Percentiles rank a stretch among this genome's conserved stretches.
These are phyloP conservation scores for Candida ortonii DNA, from an alignment of 805 yeast genomes.

Conservation along the genomic window DNA sequence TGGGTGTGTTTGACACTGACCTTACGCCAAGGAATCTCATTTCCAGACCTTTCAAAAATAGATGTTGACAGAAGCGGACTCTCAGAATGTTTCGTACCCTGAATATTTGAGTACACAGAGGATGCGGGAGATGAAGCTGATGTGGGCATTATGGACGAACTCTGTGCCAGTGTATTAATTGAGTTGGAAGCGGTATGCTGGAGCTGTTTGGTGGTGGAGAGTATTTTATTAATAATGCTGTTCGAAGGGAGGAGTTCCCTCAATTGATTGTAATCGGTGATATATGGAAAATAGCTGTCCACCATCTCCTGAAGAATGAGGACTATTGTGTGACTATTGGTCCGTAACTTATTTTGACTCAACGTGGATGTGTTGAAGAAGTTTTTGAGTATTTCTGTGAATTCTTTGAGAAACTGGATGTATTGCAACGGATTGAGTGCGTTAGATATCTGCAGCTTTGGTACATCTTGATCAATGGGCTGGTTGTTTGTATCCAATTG, in stretches of 20 bases:
- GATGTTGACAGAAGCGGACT: slow-evolving; percentile 12
- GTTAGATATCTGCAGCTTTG: slow-evolving; percentile 11
- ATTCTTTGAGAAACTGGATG: slow-evolving; percentile 38
- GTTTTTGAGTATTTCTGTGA: slow-evolving; percentile 38
- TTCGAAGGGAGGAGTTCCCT: slow-evolving; percentile 68
- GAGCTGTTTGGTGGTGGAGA: slow-evolving; percentile 39
- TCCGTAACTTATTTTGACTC: slow-evolving; percentile 54
- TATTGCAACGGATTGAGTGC: slow-evolving; percentile 44
- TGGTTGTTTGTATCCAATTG: slow-evolving; percentile 4
- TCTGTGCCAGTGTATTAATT: slow-evolving; percentile 27
- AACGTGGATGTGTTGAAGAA: slow-evolving; percentile 48
- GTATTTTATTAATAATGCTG: slow-evolving; percentile 50
- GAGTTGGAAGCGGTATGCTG: slow-evolving; percentile 33
- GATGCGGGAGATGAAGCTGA: slow-evolving; percentile 14
- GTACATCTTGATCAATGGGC: slow-evolving; percentile 2
- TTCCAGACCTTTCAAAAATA: slow-evolving; percentile 34
- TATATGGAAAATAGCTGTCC: slow-evolving; percentile 72
- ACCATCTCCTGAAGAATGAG: slow-evolving; percentile 73
- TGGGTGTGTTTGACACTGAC: slow-evolving; percentile 66
- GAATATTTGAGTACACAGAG: slow-evolving; percentile 9
- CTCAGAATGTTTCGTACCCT: slow-evolving; percentile 13
- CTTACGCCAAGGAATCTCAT: slow-evolving; percentile 73
- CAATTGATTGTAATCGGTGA: slow-evolving; percentile 68
- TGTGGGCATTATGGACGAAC: slow-evolving; percentile 19
- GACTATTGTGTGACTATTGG: slow-evolving; percentile 68